These are phyloP conservation scores for Aphanoascus verrucosus DNA, from an alignment of 2,329 filamentous ascomycete genomes.

Conservation along the genomic window DNA sequence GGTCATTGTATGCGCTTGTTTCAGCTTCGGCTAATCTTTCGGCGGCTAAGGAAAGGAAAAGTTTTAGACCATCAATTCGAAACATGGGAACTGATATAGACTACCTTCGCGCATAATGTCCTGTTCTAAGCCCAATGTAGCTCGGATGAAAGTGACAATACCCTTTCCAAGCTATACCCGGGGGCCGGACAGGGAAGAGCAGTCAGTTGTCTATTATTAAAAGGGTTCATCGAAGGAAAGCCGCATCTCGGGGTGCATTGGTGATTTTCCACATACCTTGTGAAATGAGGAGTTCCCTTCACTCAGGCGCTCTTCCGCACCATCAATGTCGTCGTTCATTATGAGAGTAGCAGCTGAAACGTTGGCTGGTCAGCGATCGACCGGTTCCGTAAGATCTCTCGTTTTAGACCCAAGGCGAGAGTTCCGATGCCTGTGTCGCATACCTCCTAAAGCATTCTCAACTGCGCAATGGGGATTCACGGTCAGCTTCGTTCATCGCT, in stretches of 20 bases:
- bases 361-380: no score
- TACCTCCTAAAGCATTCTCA: conserved; percentile 37
- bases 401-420: conserved; percentile 2
- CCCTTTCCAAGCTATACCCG: conserved; percentile 59
- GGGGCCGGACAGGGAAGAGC: neutral
- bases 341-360: conserved; percentile 56
- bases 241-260: neutral
- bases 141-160: conserved; percentile 72
- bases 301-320: conserved; percentile 62
- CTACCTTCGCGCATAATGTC: conserved; percentile 69
- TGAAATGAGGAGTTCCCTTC: conserved; percentile 79
- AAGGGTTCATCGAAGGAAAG: neutral
- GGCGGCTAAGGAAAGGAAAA: conserved; percentile 44
- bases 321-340: conserved; percentile 82
- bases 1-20: conserved; percentile 61
- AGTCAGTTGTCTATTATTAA: no score
- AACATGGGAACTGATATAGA: conserved; percentile 14
- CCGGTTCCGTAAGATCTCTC: no score
- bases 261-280: conserved; percentile 38
- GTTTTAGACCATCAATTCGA: neutral
- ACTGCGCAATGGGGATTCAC: conserved; percentile 19
- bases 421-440: neutral
- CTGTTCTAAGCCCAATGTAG: conserved; percentile 83
- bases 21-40: conserved; percentile 65
- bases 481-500: neutral